These are phyloP conservation scores for Zasmidium angulare DNA, from an alignment of 2,329 filamentous ascomycete genomes.

Conservation along the genomic window DNA sequence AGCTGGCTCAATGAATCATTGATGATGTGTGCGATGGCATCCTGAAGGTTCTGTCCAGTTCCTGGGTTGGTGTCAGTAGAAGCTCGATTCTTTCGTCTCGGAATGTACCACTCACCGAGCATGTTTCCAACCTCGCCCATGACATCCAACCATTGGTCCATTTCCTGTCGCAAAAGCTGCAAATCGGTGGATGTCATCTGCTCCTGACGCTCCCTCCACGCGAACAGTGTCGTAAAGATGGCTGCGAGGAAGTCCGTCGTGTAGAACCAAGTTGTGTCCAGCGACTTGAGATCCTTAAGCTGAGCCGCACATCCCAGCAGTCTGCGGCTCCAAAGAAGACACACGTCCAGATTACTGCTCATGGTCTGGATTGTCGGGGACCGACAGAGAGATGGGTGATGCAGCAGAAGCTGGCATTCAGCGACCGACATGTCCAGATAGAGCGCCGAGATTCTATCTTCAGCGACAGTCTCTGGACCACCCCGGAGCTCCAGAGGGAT, in stretches of 20 bases:
- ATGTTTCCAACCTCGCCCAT: constrained; percentile 65
- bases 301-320: constrained; percentile 62
- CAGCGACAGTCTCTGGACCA: constrained; percentile 43
- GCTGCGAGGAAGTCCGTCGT: constrained; percentile 70
- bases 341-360: constrained; percentile 55
- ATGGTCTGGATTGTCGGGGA: constrained; percentile 60
- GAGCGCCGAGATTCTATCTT: constrained; percentile 49
- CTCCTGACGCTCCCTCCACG: constrained; percentile 65
- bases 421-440: constrained; percentile 52
- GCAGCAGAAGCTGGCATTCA: constrained; percentile 51
- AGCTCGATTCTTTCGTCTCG: not conserved
- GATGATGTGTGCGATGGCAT: constrained; percentile 51
- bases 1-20: constrained; percentile 50
- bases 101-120: constrained; percentile 56
- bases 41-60: constrained; percentile 49
- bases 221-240: constrained; percentile 70
- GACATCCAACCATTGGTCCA: constrained; percentile 68
- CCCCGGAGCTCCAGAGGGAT: constrained; percentile 63
- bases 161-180: constrained; percentile 62
- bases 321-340: constrained; percentile 64
- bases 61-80: constrained; percentile 12
- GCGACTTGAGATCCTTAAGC: constrained; percentile 62
- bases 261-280: constrained; percentile 79
- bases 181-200: constrained; percentile 61
- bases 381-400: constrained; percentile 54